Conservation (phyloP, 306 rosid species). For the Echinosophora koreensis region DNA sequence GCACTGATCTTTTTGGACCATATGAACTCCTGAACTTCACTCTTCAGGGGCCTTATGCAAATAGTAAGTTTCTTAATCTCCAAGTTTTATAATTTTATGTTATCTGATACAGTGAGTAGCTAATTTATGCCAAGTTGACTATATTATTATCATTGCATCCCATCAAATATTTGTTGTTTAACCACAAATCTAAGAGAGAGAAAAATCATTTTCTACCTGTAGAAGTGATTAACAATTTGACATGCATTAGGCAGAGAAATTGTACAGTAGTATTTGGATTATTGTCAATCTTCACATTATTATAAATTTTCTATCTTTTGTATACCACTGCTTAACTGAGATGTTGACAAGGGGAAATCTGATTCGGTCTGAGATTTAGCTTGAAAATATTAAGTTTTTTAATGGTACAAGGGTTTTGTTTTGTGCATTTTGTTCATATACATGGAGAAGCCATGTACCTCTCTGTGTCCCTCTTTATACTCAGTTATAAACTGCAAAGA, state of each 20-base stretch:
- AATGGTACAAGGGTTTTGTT: slow-evolving; percentile 8
- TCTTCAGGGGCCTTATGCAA: slow-evolving; percentile 60
- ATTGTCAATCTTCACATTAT: not conserved
- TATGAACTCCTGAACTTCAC: slow-evolving; percentile 84
- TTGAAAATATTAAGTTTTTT: slow-evolving; percentile 16
- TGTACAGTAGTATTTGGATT: not conserved
- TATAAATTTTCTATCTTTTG: not conserved
- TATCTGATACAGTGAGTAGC: not conserved
- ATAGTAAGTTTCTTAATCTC: slow-evolving; percentile 61
- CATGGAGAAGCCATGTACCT: slow-evolving; percentile 16
- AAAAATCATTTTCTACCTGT: slow-evolving; percentile 23
- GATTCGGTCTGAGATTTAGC: slow-evolving; percentile 12
- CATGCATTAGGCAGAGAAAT: slow-evolving; percentile 16
- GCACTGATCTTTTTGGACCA: slow-evolving; percentile 75
- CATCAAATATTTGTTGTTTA: slow-evolving; percentile 15
- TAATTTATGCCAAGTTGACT: not conserved
- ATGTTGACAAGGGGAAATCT: slow-evolving; percentile 16
- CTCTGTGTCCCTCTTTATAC: not conserved
- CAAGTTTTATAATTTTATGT: slow-evolving; percentile 47
- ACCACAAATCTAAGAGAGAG: slow-evolving; percentile 1
- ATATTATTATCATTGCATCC: slow-evolving; percentile 22
- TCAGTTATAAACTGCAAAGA: not conserved
- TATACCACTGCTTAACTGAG: slow-evolving; percentile 4
- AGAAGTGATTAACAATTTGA: slow-evolving; percentile 36
- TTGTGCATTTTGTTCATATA: not conserved